Conservation (phyloP, 2,329 filamentous ascomycete species). For the Stagonosporopsis cucurbitacearum region DNA sequence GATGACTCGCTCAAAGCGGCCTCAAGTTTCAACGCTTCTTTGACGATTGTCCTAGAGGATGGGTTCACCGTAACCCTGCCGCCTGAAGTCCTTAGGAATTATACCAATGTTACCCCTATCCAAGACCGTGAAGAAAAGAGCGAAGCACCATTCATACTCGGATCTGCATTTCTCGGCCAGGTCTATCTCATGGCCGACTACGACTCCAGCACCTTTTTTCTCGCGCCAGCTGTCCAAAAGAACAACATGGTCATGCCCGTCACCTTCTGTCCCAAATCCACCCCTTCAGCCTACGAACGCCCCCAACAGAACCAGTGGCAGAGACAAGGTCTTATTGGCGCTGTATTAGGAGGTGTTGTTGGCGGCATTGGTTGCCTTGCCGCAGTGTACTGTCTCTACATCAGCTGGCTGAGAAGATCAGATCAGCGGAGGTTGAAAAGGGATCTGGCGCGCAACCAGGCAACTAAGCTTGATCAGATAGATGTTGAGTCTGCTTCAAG, state of each 20-base stretch:
- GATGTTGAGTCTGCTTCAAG: constrained; percentile 42
- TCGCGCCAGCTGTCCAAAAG: constrained; percentile 49
- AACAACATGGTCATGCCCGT: constrained; percentile 51
- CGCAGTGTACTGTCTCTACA: constrained; percentile 38
- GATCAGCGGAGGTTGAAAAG: constrained; percentile 37
- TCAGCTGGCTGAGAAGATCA: constrained; percentile 38
- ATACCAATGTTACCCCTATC: constrained; percentile 48
- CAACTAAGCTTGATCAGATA: constrained; percentile 42
- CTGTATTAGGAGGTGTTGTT: constrained; percentile 48
- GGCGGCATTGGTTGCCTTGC: constrained; percentile 43
- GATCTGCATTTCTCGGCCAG: constrained; percentile 51
- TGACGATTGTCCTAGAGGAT: constrained; percentile 51
- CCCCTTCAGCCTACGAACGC: constrained; percentile 42
- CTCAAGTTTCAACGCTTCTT: constrained; percentile 47
- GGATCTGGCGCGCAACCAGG: constrained; percentile 34
- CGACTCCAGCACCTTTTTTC: constrained; percentile 50
- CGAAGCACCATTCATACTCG: constrained; percentile 46
- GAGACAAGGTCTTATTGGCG: constrained; percentile 47
- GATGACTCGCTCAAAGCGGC: constrained; percentile 49
- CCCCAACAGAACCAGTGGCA: constrained; percentile 40
- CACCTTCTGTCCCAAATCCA: constrained; percentile 50
- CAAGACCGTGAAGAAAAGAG: constrained; percentile 39
- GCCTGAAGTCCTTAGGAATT: constrained; percentile 47
- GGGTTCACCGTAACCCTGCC: constrained; percentile 52
- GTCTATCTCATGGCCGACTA: constrained; percentile 55